phyloP scores from a whole-genome alignment of 768 basidiomycete species.

The Suillus brevipes region DNA sequence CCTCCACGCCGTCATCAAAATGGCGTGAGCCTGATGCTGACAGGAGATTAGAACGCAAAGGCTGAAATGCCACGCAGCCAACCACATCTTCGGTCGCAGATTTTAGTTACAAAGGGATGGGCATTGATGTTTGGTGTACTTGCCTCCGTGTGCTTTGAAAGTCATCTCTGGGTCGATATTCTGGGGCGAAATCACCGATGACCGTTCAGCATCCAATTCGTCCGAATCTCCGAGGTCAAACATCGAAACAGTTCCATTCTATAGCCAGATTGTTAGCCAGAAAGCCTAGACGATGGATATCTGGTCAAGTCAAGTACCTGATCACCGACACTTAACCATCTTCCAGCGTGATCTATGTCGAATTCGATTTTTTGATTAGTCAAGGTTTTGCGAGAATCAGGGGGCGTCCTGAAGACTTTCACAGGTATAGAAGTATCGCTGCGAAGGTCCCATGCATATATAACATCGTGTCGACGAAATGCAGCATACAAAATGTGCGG shows the following conservation, averaged over 20 bases:
- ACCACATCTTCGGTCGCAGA: constrained; percentile 55
- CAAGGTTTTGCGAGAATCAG: constrained; percentile 1
- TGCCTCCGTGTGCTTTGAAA: constrained; percentile 62
- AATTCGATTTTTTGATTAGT: constrained; percentile 84
- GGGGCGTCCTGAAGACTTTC: constrained; percentile 30
- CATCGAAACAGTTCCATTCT: constrained; percentile 61
- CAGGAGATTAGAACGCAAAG: constrained; percentile 54
- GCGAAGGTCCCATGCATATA: constrained; percentile 83
- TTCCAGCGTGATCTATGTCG: constrained; percentile 70
- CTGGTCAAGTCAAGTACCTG: constrained; percentile 42
- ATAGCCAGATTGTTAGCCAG: not conserved
- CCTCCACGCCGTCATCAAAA: constrained; percentile 37
- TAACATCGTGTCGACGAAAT: constrained; percentile 57
- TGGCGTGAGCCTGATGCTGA: constrained; percentile 81
- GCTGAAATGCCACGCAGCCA: constrained; percentile 75
- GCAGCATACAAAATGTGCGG: constrained; percentile 79
- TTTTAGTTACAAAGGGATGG: not conserved
- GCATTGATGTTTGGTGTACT: constrained; percentile 11
- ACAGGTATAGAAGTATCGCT: constrained; percentile 48
- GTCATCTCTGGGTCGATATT: constrained; percentile 32
- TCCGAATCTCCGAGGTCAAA: constrained; percentile 47
- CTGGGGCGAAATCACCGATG: constrained; percentile 5
- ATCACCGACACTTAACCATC: constrained; percentile 64
- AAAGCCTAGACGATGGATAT: not conserved
- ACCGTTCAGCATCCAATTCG: not conserved